Evolutionary conservation across 2,329 filamentous ascomycete species (phyloP), one percentile per base, ranked within the genome.

Genomic region (Trichoderma atrobrunneum): DNA sequence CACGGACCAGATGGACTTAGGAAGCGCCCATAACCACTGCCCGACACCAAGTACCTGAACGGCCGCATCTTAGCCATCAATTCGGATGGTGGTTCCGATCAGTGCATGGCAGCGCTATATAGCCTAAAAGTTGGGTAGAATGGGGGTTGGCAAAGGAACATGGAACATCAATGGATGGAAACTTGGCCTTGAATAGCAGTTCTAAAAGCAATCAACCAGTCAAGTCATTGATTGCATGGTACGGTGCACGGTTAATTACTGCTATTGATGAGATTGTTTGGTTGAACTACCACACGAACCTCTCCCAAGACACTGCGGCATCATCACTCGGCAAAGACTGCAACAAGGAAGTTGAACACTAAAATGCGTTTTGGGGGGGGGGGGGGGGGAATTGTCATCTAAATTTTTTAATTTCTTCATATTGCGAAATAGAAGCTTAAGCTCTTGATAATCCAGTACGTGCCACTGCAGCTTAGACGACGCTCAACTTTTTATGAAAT

Each of bases 1-100:
- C 78, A 79, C 76, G 75, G 76, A 72, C 76, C 76, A 75, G 12
- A 18, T 54, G 57, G 36, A 68, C 65, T 32, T 68, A 4, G 1
- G 18, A n/a, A 34, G 26, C 57, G 57, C 57, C n/a, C 30, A 28
- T 3, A 39, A n/a, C 36, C 21, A 39, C 60, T 10, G 57, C 30
- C 30, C 57, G 21, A 12, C 1, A 21, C 30, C 12, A 60, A 34
- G 57, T 60, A 60, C 57, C 57, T 60, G 30, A 21, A 34, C 11
- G 11, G 10, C 6, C 18, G 56, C 16, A 32, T n/a, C 48, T 54
- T 54, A 24, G 48, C 48, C 48, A 54, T 11, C n/a, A 54, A 12
- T 24, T 24, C 48, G 48, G 48, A 21, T 54, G 48, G 48, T 14
- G 11, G 21, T 54, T 54, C 48, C 48, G 48, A 54, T 54, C 48